Conservation (phyloP, 2,329 filamentous ascomycete genomes). For the Neodidymelliopsis sp. region DNA sequence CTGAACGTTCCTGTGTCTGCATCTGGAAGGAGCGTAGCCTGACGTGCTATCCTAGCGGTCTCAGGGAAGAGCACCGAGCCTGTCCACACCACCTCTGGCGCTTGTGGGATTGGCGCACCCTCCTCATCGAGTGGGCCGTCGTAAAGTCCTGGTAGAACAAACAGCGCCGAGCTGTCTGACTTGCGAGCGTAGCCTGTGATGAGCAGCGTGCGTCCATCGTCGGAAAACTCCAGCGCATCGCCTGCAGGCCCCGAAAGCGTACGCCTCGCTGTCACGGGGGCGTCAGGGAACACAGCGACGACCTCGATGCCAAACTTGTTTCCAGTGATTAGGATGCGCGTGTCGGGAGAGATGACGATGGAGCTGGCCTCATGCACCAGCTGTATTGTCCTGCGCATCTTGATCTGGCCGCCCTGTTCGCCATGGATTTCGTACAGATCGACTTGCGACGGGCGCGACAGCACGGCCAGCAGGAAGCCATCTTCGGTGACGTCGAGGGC, state of each 20-base stretch:
- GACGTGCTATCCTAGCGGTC: constrained; percentile 47
- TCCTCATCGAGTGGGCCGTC: constrained; percentile 51
- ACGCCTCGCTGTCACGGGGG: constrained; percentile 49
- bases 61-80: constrained; percentile 52
- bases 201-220: constrained; percentile 50
- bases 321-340: constrained; percentile 81
- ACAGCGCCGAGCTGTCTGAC: constrained; percentile 46
- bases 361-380: constrained; percentile 80
- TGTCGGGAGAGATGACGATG: constrained; percentile 81
- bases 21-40: constrained; percentile 50
- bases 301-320: constrained; percentile 92
- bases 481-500: constrained; percentile 82
- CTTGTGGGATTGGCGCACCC: constrained; percentile 47
- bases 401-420: constrained; percentile 59
- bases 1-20: constrained; percentile 48
- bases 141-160: constrained; percentile 49
- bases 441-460: constrained; percentile 83
- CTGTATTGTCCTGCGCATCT: constrained; percentile 74
- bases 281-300: constrained; percentile 72
- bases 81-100: constrained; percentile 49
- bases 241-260: constrained; percentile 48
- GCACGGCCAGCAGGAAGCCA: constrained; percentile 76
- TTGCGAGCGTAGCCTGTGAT: constrained; percentile 49
- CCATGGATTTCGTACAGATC: constrained; percentile 78
- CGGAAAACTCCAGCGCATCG: constrained; percentile 49